These are phyloP conservation scores for Tremella fuciformis DNA, from an alignment of 768 basidiomycete species.

Conservation along the genomic window DNA sequence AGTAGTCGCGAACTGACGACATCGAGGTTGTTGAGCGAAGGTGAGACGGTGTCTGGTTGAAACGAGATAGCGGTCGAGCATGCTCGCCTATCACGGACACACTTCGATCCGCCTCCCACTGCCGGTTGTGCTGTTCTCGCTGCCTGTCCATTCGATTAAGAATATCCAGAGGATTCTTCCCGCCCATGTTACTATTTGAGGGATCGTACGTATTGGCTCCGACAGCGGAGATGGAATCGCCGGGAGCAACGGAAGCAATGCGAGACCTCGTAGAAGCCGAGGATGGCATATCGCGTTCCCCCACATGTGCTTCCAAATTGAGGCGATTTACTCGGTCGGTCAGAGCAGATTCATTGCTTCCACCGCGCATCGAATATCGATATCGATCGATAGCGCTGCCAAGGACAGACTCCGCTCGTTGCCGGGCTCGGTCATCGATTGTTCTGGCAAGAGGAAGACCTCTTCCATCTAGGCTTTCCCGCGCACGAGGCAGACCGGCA, in stretches of 20 bases:
- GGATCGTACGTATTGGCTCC: slow-evolving; percentile 12
- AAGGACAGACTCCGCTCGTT: slow-evolving; percentile 25
- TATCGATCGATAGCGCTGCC: slow-evolving; percentile 11
- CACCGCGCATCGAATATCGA: slow-evolving; percentile 14
- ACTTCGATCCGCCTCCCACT: slow-evolving; percentile 33
- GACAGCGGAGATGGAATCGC: slow-evolving; percentile 38
- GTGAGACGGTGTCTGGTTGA: slow-evolving; percentile 4
- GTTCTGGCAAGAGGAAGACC: slow-evolving; percentile 11
- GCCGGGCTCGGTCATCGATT: slow-evolving; percentile 7
- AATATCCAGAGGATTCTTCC: slow-evolving; percentile 38
- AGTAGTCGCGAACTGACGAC: slow-evolving; percentile 31
- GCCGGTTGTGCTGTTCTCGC: slow-evolving; percentile 27
- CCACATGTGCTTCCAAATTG: slow-evolving; percentile 8
- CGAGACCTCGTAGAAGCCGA: slow-evolving; percentile 14
- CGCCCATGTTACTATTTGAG: background rate
- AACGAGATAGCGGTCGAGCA: slow-evolving; percentile 8
- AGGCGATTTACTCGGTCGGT: slow-evolving; percentile 2
- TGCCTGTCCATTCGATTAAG: slow-evolving; percentile 29
- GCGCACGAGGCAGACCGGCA: slow-evolving; percentile 21
- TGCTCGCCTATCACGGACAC: slow-evolving; percentile 26
- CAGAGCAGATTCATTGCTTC: slow-evolving; percentile 12
- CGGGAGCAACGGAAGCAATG: slow-evolving; percentile 14
- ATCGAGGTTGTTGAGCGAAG: slow-evolving; percentile 38
- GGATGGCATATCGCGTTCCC: slow-evolving; percentile 10
- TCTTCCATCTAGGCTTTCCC: slow-evolving; percentile 14